These are phyloP conservation scores for Asparagopsis taxiformis DNA, from an alignment of 31 red algal species.

Conservation along the genomic window DNA sequence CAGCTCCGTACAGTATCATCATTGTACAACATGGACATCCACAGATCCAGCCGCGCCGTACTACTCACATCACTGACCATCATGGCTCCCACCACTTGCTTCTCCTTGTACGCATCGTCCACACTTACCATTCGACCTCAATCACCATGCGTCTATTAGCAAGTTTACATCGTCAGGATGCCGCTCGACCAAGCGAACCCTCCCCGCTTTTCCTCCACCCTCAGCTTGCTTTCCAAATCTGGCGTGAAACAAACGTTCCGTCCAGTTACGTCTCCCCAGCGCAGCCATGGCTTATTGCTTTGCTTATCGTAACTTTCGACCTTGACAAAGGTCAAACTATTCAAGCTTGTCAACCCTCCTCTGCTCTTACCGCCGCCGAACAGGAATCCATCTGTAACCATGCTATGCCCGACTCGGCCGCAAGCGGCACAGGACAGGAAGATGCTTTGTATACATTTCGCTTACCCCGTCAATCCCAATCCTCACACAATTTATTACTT, in stretches of 20 bases:
- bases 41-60: too few relatives aligned
- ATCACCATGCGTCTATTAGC: too few relatives aligned
- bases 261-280: background rate
- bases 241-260: background rate
- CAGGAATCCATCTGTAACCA: constrained; percentile 22
- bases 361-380: constrained; percentile 27
- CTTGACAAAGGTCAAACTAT: constrained; percentile 35
- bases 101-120: too few relatives aligned
- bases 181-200: too few relatives aligned
- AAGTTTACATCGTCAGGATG: too few relatives aligned
- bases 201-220: background rate
- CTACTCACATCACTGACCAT: too few relatives aligned
- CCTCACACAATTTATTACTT: constrained; percentile 1
- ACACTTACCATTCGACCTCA: too few relatives aligned
- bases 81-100: too few relatives aligned
- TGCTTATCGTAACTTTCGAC: constrained; percentile 37
- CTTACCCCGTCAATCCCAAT: constrained; percentile 8
- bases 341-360: constrained; percentile 18
- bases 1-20: too few relatives aligned
- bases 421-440: constrained; percentile 13
- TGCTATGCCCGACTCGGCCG: constrained; percentile 50
- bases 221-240: too few relatives aligned
- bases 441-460: constrained; percentile 50
- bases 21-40: too few relatives aligned
- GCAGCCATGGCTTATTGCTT: constrained; percentile 31